A percentile compares a stretch with the other conserved stretches of the same genome.
phyloP scores from a whole-genome alignment of 176 grass and related monocot species.

The Raddia distichophylla region DNA sequence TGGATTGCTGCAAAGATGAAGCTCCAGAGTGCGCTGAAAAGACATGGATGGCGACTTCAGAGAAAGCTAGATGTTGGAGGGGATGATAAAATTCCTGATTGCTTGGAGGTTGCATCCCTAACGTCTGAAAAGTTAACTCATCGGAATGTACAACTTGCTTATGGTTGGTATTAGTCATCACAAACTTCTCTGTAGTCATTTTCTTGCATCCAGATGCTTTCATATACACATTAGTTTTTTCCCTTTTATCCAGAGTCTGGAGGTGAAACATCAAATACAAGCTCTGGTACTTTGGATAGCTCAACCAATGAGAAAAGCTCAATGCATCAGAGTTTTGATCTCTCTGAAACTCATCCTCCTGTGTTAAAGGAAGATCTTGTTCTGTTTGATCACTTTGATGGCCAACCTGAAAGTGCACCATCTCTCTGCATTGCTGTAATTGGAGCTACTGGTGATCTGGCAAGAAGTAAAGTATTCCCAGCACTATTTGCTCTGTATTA shows the following conservation, averaged over 20 bases:
- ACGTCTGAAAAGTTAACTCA: slow-evolving; percentile 3
- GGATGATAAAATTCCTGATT: slow-evolving; percentile 34
- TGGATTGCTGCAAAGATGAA: slow-evolving; percentile 56
- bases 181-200: not conserved
- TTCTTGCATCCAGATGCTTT: slow-evolving; percentile 29
- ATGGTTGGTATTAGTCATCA: slow-evolving; percentile 31
- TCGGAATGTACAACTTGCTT: slow-evolving; percentile 16
- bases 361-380: slow-evolving; percentile 27
- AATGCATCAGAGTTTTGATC: not conserved
- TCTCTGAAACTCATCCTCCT: slow-evolving; percentile 31
- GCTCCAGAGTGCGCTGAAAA: slow-evolving; percentile 49
- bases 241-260: slow-evolving; percentile 52
- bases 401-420: slow-evolving; percentile 26
- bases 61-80: slow-evolving; percentile 47
- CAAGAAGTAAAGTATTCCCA: slow-evolving; percentile 86
- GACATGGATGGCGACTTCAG: slow-evolving; percentile 50
- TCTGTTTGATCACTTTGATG: slow-evolving; percentile 22
- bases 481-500: slow-evolving; percentile 91
- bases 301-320: slow-evolving; percentile 33
- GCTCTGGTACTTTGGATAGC: slow-evolving; percentile 43
- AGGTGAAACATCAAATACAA: slow-evolving; percentile 49
- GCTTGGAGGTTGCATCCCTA: slow-evolving; percentile 20
- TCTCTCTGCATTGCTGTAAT: slow-evolving; percentile 93
- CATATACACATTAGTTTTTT: slow-evolving; percentile 6
- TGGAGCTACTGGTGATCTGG: slow-evolving; percentile 91